These are phyloP conservation scores for Ambrosiella cleistominuta DNA, from an alignment of 2,329 filamentous ascomycete species.

Conservation along the genomic window DNA sequence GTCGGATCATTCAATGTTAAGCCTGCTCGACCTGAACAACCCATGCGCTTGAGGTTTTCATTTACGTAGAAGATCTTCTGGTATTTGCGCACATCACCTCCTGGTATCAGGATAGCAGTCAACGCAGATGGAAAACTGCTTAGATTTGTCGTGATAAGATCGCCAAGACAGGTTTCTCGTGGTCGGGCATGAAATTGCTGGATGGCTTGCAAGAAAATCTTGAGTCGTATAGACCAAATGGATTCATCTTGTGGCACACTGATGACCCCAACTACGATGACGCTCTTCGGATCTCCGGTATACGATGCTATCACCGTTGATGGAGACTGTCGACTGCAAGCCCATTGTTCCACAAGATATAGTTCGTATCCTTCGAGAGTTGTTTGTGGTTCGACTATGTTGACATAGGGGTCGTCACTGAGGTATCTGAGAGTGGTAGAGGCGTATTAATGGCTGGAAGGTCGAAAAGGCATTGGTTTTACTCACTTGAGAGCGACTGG, in stretches of 20 bases:
- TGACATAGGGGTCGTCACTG: conserved; percentile 64
- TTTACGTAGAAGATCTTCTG: conserved; percentile 81
- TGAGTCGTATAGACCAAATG: conserved; percentile 61
- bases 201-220: conserved; percentile 72
- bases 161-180: conserved; percentile 65
- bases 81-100: conserved; percentile 67
- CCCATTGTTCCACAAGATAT: conserved; percentile 95
- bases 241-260: conserved; percentile 65
- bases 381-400: conserved; percentile 53
- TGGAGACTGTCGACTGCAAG: conserved; percentile 74
- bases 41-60: conserved; percentile 78
- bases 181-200: conserved; percentile 70
- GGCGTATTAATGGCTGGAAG: neutral
- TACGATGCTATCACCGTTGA: conserved; percentile 87
- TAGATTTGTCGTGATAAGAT: conserved; percentile 84
- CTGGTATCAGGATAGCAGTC: conserved; percentile 78
- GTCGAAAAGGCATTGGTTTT: neutral
- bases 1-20: conserved; percentile 65
- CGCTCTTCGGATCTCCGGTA: conserved; percentile 68
- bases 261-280: conserved; percentile 62
- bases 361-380: conserved; percentile 71
- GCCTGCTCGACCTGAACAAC: conserved; percentile 78
- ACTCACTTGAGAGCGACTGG: conserved; percentile 37
- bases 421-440: conserved; percentile 40
- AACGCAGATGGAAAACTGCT: conserved; percentile 81